phyloP scores from a whole-genome alignment of 2,329 filamentous ascomycete genomes.

The Venturia asperata region DNA sequence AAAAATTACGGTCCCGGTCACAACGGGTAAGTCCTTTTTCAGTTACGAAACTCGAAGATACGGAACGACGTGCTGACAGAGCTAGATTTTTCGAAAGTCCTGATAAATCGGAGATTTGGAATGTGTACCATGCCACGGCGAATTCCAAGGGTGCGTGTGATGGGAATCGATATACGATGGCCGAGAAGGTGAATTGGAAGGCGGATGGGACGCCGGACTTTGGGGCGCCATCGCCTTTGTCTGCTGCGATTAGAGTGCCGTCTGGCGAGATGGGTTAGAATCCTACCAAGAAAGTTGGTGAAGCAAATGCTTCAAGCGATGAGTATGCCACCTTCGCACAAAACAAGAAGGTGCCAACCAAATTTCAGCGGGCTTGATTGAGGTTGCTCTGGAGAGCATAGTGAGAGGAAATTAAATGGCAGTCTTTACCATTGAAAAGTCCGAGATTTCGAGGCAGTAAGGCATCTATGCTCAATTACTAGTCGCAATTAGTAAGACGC shows the following conservation, averaged over 20 bases:
- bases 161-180: constrained; percentile 19
- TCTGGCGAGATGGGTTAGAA: neutral
- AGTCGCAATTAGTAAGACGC: too few relatives aligned
- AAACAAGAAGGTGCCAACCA: too few relatives aligned
- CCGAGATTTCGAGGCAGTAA: too few relatives aligned
- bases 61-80: neutral
- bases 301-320: too few relatives aligned
- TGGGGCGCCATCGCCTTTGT: constrained; percentile 4
- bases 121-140: constrained; percentile 21
- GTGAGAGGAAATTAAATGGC: too few relatives aligned
- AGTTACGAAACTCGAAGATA: neutral
- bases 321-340: too few relatives aligned
- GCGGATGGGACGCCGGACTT: constrained; percentile 18
- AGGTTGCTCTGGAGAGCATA: too few relatives aligned
- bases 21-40: constrained; percentile 17
- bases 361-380: too few relatives aligned
- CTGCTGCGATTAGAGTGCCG: constrained; percentile 6
- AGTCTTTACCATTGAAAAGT: too few relatives aligned
- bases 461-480: too few relatives aligned
- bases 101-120: constrained; percentile 20
- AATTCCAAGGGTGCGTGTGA: constrained; percentile 16
- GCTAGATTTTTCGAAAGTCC: constrained; percentile 21
- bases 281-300: too few relatives aligned
- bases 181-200: constrained; percentile 17
- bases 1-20: constrained; percentile 21